These are phyloP conservation scores for Spiraea crenata DNA, from an alignment of 331 rosid genomes.

Conservation along the genomic window DNA sequence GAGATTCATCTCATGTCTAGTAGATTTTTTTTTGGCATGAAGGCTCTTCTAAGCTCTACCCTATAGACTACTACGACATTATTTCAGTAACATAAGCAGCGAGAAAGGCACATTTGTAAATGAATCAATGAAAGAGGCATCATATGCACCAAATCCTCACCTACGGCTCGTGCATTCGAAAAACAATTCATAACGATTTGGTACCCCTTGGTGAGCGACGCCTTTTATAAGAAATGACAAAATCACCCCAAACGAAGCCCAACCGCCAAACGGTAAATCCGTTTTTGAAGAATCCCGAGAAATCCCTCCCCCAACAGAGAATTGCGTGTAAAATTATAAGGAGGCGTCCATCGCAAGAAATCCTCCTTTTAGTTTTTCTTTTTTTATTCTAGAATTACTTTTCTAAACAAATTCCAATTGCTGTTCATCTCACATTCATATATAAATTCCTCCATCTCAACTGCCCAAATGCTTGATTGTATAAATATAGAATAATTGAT, in stretches of 20 bases:
- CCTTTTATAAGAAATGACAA: conserved; percentile 9
- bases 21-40: too few species aligned
- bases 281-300: conserved; percentile 30
- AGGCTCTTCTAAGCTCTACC: too few species aligned
- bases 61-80: too few species aligned
- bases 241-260: conserved; percentile 15
- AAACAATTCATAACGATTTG: not conserved
- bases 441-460: not conserved
- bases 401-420: not conserved
- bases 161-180: too few species aligned
- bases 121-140: too few species aligned
- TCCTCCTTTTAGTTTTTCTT: not conserved
- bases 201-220: not conserved
- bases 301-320: conserved; percentile 5
- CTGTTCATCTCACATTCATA: conserved; percentile 9
- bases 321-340: conserved; percentile 39
- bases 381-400: not conserved
- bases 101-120: too few species aligned
- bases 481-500: conserved; percentile 6
- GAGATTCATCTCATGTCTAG: too few species aligned
- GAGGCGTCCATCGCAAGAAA: conserved; percentile 65
- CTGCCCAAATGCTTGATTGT: conserved; percentile 9
- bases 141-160: too few species aligned
- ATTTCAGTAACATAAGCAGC: too few species aligned
- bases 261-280: conserved; percentile 46